Percentiles rank a stretch among this genome's conserved stretches.
Conservation (phyloP, 805 yeast genomes). For the Schizosaccharomyces osmophilus region DNA sequence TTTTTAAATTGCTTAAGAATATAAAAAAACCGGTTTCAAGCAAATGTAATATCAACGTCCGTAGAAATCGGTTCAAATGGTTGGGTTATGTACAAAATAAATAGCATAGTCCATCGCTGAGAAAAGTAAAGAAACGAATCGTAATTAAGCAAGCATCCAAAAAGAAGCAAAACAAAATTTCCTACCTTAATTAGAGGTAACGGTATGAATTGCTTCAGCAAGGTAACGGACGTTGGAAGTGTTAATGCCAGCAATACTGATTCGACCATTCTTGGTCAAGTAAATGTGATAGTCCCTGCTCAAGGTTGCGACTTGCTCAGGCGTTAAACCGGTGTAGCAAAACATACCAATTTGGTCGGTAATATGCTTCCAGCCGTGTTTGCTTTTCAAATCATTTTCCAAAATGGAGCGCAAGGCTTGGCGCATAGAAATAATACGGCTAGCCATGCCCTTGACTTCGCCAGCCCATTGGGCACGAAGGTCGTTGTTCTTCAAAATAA, state of each 20-base stretch:
- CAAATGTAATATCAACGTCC: no score
- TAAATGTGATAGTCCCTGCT: conserved; percentile 55
- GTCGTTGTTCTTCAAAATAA: conserved; percentile 35
- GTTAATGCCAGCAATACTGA: conserved; percentile 75
- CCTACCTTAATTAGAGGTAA: conserved; percentile 5
- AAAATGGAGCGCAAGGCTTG: conserved; percentile 34
- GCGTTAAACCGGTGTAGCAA: conserved; percentile 61
- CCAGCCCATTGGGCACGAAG: conserved; percentile 50
- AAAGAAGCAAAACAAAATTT: no score
- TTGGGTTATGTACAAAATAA: no score
- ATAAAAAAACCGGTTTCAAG: no score
- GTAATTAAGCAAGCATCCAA: no score
- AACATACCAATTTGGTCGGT: conserved; percentile 89
- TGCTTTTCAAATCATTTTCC: conserved; percentile 24
- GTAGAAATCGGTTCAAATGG: no score
- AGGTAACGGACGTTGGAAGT: conserved; percentile 47
- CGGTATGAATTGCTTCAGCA: conserved; percentile 18
- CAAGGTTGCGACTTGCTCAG: conserved; percentile 45
- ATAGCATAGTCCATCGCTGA: no score
- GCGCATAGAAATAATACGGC: conserved; percentile 56
- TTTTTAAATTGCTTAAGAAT: background rate
- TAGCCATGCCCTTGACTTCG: conserved; percentile 59
- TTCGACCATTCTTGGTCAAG: conserved; percentile 74
- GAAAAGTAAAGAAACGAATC: no score
- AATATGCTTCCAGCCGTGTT: conserved; percentile 64